These are phyloP conservation scores for Tolypocladium tropicale DNA, from an alignment of 2,329 filamentous ascomycete species.

Conservation along the genomic window DNA sequence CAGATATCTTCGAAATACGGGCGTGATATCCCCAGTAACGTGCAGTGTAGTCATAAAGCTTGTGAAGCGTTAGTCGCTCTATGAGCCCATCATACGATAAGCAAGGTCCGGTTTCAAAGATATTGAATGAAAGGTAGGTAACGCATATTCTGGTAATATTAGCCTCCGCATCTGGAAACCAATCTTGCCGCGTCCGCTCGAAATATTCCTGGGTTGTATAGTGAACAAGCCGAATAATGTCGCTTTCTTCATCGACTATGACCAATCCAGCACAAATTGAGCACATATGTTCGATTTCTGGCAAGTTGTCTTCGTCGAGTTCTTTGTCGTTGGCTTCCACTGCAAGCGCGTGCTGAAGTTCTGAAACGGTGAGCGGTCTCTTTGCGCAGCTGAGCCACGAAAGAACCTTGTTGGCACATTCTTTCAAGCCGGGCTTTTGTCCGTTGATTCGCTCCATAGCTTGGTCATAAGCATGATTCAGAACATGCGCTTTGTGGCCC, in stretches of 20 bases:
- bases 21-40: neutral
- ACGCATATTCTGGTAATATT: neutral
- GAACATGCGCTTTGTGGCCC: no score
- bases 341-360: neutral
- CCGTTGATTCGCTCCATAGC: neutral
- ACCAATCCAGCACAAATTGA: neutral
- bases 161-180: neutral
- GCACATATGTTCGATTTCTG: neutral
- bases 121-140: neutral
- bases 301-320: neutral
- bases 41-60: neutral
- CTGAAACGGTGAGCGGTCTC: neutral
- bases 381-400: neutral
- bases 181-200: neutral
- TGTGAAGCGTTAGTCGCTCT: neutral
- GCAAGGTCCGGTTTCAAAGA: neutral
- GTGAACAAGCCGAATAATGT: neutral
- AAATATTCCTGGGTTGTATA: neutral
- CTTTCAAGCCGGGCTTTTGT: fast-evolving
- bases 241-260: neutral
- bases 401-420: neutral
- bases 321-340: neutral
- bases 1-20: neutral
- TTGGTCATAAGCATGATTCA: neutral
- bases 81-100: neutral